These are phyloP conservation scores for Beverwykella pulmonaria DNA, from an alignment of 495 filamentous ascomycete species.

Conservation along the genomic window DNA sequence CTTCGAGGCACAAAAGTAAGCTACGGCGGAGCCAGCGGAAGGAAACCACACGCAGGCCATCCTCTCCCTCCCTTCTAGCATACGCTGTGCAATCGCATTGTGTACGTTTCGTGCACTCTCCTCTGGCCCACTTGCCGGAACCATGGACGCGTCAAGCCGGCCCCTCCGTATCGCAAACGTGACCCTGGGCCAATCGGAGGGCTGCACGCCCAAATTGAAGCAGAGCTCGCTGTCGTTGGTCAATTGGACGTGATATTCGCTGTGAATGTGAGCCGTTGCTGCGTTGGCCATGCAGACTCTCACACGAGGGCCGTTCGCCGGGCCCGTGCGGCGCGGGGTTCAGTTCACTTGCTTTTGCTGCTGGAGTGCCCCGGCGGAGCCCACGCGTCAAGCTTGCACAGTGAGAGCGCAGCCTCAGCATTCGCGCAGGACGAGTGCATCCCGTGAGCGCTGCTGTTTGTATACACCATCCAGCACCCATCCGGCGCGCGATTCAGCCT, in stretches of 20 bases:
- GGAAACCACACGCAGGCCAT: no score
- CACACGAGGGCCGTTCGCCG: not conserved
- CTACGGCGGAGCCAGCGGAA: no score
- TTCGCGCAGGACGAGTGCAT: not conserved
- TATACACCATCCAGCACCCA: not conserved
- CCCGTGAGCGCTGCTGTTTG: not conserved
- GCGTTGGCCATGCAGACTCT: not conserved
- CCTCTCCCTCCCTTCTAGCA: no score
- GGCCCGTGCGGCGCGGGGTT: not conserved
- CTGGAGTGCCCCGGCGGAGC: not conserved
- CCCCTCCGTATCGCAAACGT: not conserved
- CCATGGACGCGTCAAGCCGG: no score
- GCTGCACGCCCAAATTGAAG: not conserved
- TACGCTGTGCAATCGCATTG: no score
- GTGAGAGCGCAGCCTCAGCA: not conserved
- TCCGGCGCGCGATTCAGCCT: not conserved
- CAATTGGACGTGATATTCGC: not conserved
- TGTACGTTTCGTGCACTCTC: no score
- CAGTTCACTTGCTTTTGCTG: not conserved
- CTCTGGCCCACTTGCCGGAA: no score
- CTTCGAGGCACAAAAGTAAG: slow-evolving; percentile 53
- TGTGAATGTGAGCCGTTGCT: not conserved
- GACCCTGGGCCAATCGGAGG: slow-evolving; percentile 9
- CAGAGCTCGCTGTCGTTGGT: slow-evolving; percentile 1
- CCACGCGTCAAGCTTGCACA: not conserved